These are phyloP conservation scores for Psilocybe tampanensis DNA, from an alignment of 768 basidiomycete species.

Conservation along the genomic window DNA sequence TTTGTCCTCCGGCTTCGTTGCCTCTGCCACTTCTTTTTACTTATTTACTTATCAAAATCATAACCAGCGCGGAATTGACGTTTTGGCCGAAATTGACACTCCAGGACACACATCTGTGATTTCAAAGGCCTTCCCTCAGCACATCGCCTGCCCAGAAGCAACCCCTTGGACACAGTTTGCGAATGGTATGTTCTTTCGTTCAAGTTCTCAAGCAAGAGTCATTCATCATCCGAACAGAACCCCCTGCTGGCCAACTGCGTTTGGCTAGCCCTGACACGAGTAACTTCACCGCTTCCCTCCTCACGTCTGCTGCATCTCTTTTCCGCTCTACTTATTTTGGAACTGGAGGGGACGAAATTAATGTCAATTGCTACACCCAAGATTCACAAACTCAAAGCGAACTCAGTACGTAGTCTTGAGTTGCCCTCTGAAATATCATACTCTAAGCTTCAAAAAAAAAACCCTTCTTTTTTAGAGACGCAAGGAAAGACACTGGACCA, in stretches of 20 bases:
- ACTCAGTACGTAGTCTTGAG: slow-evolving; percentile 38
- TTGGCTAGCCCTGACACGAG: slow-evolving; percentile 60
- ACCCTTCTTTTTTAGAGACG: slow-evolving; percentile 23
- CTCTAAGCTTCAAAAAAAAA: neutral
- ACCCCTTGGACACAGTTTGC: slow-evolving; percentile 67
- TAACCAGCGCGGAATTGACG: slow-evolving; percentile 79
- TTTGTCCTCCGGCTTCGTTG: slow-evolving; percentile 4
- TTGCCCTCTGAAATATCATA: neutral
- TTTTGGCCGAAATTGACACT: slow-evolving; percentile 77
- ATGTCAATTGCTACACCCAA: slow-evolving; percentile 61
- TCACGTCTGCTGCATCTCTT: slow-evolving; percentile 51
- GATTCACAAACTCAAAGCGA: slow-evolving; percentile 61
- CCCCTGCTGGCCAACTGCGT: slow-evolving; percentile 84
- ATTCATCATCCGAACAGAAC: slow-evolving; percentile 44
- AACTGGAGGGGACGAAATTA: slow-evolving; percentile 86
- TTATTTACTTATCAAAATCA: slow-evolving; percentile 5
- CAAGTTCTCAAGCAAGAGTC: neutral
- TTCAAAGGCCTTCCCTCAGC: slow-evolving; percentile 67
- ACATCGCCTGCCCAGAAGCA: slow-evolving; percentile 67
- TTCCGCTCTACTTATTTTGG: slow-evolving; percentile 64
- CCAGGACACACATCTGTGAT: slow-evolving; percentile 84
- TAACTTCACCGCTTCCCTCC: slow-evolving; percentile 59
- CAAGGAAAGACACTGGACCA: slow-evolving; percentile 57
- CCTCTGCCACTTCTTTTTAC: neutral
- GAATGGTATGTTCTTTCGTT: slow-evolving; percentile 32